Conservation (phyloP, 306 rosid genomes). For the Vigna reflexopilosa region DNA sequence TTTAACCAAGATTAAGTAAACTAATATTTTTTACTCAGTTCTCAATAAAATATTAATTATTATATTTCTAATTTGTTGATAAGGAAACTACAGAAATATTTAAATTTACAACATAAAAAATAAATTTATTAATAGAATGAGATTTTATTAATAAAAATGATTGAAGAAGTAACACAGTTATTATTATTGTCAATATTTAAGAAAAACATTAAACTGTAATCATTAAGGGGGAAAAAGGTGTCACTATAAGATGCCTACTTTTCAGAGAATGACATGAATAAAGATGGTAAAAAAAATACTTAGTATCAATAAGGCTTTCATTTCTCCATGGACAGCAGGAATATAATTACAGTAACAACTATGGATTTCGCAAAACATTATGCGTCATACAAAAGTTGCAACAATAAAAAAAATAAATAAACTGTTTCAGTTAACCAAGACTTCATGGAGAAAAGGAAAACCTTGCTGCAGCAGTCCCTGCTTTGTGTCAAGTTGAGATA, state of each 20-base stretch:
- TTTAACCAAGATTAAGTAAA: too few relatives aligned
- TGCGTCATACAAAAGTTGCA: neutral
- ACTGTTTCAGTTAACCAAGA: neutral
- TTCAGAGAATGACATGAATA: neutral
- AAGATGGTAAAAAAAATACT: neutral
- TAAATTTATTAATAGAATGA: too few relatives aligned
- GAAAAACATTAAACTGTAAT: too few relatives aligned
- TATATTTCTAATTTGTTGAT: too few relatives aligned
- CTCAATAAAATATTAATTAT: too few relatives aligned
- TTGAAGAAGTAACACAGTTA: too few relatives aligned
- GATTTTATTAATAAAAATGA: too few relatives aligned
- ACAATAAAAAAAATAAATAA: neutral
- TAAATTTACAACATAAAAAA: too few relatives aligned
- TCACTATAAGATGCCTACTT: neutral
- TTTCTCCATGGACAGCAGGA: neutral
- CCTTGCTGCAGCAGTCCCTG: neutral
- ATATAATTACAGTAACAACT: neutral
- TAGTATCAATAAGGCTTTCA: neutral
- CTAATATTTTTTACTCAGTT: too few relatives aligned
- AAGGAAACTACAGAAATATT: too few relatives aligned
- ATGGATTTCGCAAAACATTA: neutral
- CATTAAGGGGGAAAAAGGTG: neutral
- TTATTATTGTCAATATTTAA: too few relatives aligned
- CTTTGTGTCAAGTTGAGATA: conserved; percentile 17
- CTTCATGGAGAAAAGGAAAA: neutral